phyloP scores from a whole-genome alignment of 2,329 filamentous ascomycete genomes.

The Periconia sp. region DNA sequence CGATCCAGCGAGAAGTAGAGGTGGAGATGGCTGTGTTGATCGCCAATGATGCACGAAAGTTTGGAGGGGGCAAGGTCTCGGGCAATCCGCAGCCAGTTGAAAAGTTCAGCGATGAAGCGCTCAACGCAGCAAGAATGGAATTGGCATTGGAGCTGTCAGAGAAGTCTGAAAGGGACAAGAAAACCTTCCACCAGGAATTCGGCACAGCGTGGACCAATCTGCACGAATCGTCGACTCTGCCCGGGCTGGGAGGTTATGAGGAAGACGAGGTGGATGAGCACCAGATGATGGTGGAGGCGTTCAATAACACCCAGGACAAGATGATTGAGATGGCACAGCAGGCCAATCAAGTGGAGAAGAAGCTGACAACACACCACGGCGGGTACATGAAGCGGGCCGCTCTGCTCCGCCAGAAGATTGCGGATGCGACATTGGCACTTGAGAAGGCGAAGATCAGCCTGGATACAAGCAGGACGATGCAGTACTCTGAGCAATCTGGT shows the following conservation, averaged over 20 bases:
- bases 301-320: constrained; percentile 73
- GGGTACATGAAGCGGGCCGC: constrained; percentile 89
- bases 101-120: constrained; percentile 67
- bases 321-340: constrained; percentile 75
- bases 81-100: constrained; percentile 64
- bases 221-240: constrained; percentile 57
- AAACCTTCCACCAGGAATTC: constrained; percentile 46
- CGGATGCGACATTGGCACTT: constrained; percentile 72
- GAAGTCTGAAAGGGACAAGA: constrained; percentile 53
- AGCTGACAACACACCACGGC: constrained; percentile 80
- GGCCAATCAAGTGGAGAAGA: constrained; percentile 90
- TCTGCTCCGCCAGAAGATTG: constrained; percentile 76
- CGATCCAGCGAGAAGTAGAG: constrained; percentile 70
- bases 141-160: constrained; percentile 68
- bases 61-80: constrained; percentile 67
- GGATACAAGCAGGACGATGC: constrained; percentile 72
- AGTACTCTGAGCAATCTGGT: constrained; percentile 77
- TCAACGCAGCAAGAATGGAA: constrained; percentile 75
- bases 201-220: constrained; percentile 54
- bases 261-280: constrained; percentile 73
- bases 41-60: constrained; percentile 77
- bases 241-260: constrained; percentile 79
- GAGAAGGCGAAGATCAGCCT: constrained; percentile 73
- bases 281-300: constrained; percentile 68
- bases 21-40: constrained; percentile 78